Evolutionary conservation across 768 basidiomycete genomes (phyloP).

Genomic region (Leccinum imitatum): DNA sequence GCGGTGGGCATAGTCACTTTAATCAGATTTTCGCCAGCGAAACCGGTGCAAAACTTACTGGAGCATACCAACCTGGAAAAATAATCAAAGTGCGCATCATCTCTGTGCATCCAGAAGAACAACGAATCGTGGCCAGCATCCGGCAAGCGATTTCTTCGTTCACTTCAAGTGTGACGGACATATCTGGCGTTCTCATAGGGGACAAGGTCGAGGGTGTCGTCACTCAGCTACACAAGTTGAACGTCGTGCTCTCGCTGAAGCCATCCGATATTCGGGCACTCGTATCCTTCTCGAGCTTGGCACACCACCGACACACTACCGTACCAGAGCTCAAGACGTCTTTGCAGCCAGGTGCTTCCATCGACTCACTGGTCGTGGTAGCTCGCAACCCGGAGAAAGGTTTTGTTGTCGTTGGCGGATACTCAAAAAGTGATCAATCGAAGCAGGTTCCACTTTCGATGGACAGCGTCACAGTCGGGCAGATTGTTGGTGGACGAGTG

Average conservation of each 20-base stretch:
- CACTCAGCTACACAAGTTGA: slow-evolving; percentile 83
- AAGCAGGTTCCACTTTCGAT: slow-evolving; percentile 56
- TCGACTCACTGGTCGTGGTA: slow-evolving; percentile 84
- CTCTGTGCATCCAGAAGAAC: slow-evolving; percentile 53
- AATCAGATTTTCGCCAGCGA: slow-evolving; percentile 51
- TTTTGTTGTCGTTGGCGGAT: slow-evolving; percentile 80
- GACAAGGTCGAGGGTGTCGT: slow-evolving; percentile 68
- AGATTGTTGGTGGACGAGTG: slow-evolving; percentile 79
- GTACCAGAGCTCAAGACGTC: slow-evolving; percentile 61
- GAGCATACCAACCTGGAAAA: slow-evolving; percentile 75
- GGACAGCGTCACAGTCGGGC: slow-evolving; percentile 67
- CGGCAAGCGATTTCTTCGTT: slow-evolving; percentile 67
- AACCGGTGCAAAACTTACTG: slow-evolving; percentile 52
- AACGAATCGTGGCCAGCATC: slow-evolving; percentile 80
- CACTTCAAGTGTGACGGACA: slow-evolving; percentile 52
- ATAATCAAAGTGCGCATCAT: slow-evolving; percentile 83
- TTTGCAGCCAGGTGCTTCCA: slow-evolving; percentile 65
- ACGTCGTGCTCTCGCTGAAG: slow-evolving; percentile 70
- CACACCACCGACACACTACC: slow-evolving; percentile 70
- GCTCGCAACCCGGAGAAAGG: slow-evolving; percentile 84
- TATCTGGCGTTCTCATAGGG: slow-evolving; percentile 76
- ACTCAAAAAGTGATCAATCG: slow-evolving; percentile 55
- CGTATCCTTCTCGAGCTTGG: slow-evolving; percentile 84
- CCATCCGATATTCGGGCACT: slow-evolving; percentile 73
- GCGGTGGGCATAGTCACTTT: neutral